A percentile compares a stretch with the other conserved stretches of the same genome.
phyloP scores from a whole-genome alignment of 2,329 filamentous ascomycete genomes.

The Thyridium curvatum region DNA sequence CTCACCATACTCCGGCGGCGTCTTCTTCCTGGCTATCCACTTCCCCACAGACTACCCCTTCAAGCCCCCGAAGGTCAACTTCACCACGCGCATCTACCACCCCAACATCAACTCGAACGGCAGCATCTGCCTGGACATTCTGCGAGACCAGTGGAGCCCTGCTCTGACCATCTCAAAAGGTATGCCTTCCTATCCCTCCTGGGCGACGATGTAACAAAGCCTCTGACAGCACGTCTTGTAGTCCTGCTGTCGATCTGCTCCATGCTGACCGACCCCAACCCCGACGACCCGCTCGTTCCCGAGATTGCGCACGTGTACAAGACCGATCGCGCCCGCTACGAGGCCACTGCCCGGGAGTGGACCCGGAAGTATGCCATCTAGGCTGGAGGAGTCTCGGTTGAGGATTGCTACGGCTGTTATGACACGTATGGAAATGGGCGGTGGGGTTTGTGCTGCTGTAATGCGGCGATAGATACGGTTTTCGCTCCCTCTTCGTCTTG shows the following conservation, averaged over 20 bases:
- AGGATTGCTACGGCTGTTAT: too few species aligned
- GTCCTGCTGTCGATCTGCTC: conserved; percentile 98
- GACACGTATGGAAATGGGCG: background rate
- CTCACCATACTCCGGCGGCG: conserved; percentile 94
- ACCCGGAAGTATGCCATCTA: conserved; percentile 98
- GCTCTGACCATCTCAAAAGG: conserved; percentile 98
- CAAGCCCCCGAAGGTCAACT: conserved; percentile 99
- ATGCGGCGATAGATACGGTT: background rate
- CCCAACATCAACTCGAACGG: conserved; percentile 99
- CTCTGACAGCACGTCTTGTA: conserved; percentile 30
- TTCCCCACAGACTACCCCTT: conserved; percentile 99
- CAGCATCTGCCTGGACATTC: conserved; percentile 97
- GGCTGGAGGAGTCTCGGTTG: conserved; percentile 7
- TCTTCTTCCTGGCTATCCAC: conserved; percentile 98
- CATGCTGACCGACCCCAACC: conserved; percentile 99
- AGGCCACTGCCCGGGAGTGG: conserved; percentile 96
- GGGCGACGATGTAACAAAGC: too few species aligned
- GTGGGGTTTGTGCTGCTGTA: background rate
- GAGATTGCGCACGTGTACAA: conserved; percentile 99
- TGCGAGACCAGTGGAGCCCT: conserved; percentile 98
- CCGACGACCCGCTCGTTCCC: conserved; percentile 95
- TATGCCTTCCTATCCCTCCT: conserved; percentile 42
- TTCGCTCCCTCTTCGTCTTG: background rate
- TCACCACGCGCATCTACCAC: conserved; percentile 99
- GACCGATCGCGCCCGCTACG: conserved; percentile 92